A percentile compares a stretch with the other conserved stretches of the same genome.
These are phyloP conservation scores for Macroventuria anomochaeta DNA, from an alignment of 2,329 filamentous ascomycete genomes.

Conservation along the genomic window DNA sequence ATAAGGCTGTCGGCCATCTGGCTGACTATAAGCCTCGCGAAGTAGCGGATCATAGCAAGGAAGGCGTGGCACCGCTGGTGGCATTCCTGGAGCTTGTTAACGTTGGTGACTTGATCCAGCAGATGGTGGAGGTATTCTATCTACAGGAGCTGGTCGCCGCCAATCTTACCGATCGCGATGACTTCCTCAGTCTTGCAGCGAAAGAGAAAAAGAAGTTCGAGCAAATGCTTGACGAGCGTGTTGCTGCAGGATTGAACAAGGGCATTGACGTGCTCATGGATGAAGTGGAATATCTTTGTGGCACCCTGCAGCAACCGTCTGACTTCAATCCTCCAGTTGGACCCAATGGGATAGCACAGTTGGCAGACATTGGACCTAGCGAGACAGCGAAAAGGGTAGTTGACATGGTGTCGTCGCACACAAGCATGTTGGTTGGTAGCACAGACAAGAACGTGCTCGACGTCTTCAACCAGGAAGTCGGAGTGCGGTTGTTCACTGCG, in stretches of 20 bases:
- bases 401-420: conserved; percentile 85
- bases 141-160: conserved; percentile 87
- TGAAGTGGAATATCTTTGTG: conserved; percentile 94
- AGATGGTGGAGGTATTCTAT: conserved; percentile 99
- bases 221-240: conserved; percentile 96
- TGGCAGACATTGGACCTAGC: conserved; percentile 73
- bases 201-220: conserved; percentile 99
- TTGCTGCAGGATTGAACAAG: conserved; percentile 94
- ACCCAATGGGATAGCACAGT: conserved; percentile 39
- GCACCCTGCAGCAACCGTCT: conserved; percentile 81
- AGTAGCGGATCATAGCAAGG: conserved; percentile 71
- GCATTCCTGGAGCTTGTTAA: conserved; percentile 98
- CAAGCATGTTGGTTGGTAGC: conserved; percentile 88
- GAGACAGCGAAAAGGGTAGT: conserved; percentile 80
- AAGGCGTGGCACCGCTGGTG: conserved; percentile 86
- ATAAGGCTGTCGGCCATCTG: conserved; percentile 89
- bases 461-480: conserved; percentile 98
- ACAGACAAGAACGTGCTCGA: conserved; percentile 98
- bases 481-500: conserved; percentile 86
- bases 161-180: conserved; percentile 86
- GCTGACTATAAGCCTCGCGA: conserved; percentile 90
- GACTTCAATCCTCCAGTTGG: conserved; percentile 81
- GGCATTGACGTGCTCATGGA: conserved; percentile 98
- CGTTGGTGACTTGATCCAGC: conserved; percentile 94
- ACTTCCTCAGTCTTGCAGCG: conserved; percentile 89